Evolutionary conservation across 164 flowering plant genomes (phyloP).

Genomic region (Liriodendron chinense): DNA sequence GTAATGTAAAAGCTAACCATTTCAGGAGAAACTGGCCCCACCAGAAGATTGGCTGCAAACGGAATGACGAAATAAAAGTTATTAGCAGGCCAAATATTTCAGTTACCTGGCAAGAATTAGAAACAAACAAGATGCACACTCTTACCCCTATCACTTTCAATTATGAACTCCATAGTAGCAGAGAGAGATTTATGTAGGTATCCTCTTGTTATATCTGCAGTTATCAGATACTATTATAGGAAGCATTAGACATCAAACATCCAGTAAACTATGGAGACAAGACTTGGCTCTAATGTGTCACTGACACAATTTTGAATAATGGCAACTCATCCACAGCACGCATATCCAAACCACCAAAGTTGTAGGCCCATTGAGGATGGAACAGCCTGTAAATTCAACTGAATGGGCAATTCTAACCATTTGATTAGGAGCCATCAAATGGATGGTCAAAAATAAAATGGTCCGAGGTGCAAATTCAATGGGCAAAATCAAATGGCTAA

Average conservation of each 20-base stretch:
- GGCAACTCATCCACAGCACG: neutral
- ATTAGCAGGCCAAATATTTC: neutral
- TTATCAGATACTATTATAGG: slow-evolving; percentile 65
- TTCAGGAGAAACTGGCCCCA: slow-evolving; percentile 61
- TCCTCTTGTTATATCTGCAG: slow-evolving; percentile 77
- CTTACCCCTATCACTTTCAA: slow-evolving; percentile 78
- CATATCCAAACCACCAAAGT: neutral
- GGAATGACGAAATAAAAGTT: slow-evolving; percentile 1
- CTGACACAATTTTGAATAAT: too few relatives aligned
- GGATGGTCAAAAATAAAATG: neutral
- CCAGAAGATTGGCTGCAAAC: slow-evolving; percentile 52
- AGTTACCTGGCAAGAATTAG: neutral
- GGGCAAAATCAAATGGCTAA: neutral
- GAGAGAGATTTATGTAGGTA: slow-evolving; percentile 79
- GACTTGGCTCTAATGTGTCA: neutral
- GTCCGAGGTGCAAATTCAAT: neutral
- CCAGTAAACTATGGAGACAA: neutral
- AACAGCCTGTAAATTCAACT: neutral
- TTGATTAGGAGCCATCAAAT: neutral
- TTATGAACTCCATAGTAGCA: slow-evolving; percentile 72
- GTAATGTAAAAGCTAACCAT: slow-evolving; percentile 84
- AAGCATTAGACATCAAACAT: slow-evolving; percentile 27
- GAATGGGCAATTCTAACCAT: neutral
- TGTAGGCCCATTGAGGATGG: neutral
- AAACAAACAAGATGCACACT: neutral